These are phyloP conservation scores for Lactarius indigo DNA, from an alignment of 768 basidiomycete species.

Conservation along the genomic window DNA sequence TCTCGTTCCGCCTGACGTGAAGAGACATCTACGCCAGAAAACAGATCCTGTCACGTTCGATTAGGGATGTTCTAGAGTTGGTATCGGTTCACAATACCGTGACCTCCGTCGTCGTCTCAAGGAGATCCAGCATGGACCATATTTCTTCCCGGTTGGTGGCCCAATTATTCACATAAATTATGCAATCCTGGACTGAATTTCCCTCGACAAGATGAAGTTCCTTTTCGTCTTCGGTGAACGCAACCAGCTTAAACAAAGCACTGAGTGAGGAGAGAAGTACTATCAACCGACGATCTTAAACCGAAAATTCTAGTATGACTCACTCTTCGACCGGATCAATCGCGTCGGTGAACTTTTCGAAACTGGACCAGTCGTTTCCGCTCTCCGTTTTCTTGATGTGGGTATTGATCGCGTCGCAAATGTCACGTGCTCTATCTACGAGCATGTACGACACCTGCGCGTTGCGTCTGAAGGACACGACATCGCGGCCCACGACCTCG, in stretches of 20 bases:
- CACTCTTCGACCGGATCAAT: slow-evolving; percentile 28
- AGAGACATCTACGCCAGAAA: background rate
- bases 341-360: slow-evolving; percentile 22
- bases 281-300: background rate
- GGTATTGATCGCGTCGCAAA: slow-evolving; percentile 24
- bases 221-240: slow-evolving; percentile 18
- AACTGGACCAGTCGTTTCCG: slow-evolving; percentile 21
- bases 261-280: background rate
- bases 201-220: slow-evolving; percentile 2
- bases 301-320: background rate
- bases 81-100: background rate
- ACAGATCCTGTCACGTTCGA: slow-evolving; percentile 2
- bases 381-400: slow-evolving; percentile 19
- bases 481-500: slow-evolving; percentile 19
- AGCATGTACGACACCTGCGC: slow-evolving; percentile 25
- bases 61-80: background rate
- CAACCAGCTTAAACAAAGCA: slow-evolving; percentile 12
- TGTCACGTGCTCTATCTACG: slow-evolving; percentile 23
- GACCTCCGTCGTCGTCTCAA: slow-evolving; percentile 12
- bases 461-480: slow-evolving; percentile 23
- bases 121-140: background rate
- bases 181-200: slow-evolving; percentile 11
- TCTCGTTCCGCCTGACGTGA: slow-evolving; percentile 7
- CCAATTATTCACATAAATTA: slow-evolving; percentile 13
- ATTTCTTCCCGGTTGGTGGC: slow-evolving; percentile 16